Evolutionary conservation across 2,329 filamentous ascomycete genomes (phyloP).

Genomic region (Capronia epimyces): DNA sequence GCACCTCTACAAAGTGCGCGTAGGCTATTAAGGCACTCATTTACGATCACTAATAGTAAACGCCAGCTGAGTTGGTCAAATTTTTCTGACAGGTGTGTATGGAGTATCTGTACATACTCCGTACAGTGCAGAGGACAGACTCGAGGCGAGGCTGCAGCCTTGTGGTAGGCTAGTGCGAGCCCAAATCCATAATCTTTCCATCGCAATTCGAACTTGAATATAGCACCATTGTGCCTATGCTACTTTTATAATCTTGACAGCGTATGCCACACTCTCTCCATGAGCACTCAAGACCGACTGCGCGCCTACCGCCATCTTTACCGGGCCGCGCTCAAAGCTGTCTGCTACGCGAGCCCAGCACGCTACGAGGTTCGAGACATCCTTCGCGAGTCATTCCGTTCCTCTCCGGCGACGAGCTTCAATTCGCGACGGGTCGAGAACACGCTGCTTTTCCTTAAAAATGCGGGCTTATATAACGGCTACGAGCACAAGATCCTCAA

Average conservation of each 20-base stretch:
- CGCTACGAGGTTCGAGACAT: slow-evolving; percentile 49
- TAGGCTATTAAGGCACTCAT: background rate
- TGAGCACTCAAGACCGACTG: slow-evolving; percentile 32
- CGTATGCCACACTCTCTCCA: background rate
- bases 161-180: background rate
- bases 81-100: too few relatives aligned
- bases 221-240: too few relatives aligned
- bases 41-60: background rate
- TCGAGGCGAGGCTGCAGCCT: background rate
- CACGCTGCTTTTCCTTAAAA: slow-evolving; percentile 43
- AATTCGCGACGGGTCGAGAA: slow-evolving; percentile 40
- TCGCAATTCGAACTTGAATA: background rate
- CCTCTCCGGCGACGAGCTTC: slow-evolving; percentile 35
- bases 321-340: slow-evolving; percentile 48
- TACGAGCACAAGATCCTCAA: slow-evolving; percentile 46
- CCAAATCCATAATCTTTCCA: background rate
- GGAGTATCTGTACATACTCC: too few relatives aligned
- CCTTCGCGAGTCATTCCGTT: slow-evolving; percentile 41
- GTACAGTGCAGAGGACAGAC: background rate
- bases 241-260: too few relatives aligned
- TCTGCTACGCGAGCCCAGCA: slow-evolving; percentile 54
- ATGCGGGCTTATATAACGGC: slow-evolving; percentile 37
- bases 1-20: too few relatives aligned
- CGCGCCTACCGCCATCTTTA: slow-evolving; percentile 56
- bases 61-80: background rate